Conservation (phyloP, 2,329 filamentous ascomycete genomes). For the Escovopsis sp. region DNA sequence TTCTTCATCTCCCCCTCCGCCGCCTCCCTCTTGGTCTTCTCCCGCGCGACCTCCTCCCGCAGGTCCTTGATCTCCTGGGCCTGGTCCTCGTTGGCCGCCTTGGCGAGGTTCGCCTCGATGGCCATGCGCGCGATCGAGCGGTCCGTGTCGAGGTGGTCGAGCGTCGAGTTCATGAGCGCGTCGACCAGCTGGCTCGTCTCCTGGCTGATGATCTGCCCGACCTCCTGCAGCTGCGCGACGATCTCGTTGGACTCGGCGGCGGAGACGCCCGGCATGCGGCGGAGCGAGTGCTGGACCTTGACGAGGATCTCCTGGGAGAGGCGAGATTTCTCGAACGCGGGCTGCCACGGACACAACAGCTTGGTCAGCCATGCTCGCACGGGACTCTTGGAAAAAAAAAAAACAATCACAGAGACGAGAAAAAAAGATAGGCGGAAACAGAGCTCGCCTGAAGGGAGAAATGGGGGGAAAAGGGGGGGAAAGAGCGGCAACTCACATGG, state of each 20-base stretch:
- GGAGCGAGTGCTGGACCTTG: conserved; percentile 24
- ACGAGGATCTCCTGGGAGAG: conserved; percentile 21
- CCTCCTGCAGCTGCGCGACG: conserved; percentile 20
- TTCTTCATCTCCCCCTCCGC: conserved; percentile 15
- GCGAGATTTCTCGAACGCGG: conserved; percentile 20
- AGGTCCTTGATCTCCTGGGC: conserved; percentile 18
- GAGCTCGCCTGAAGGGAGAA: background rate
- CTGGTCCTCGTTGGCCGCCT: conserved; percentile 20
- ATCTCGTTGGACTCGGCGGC: conserved; percentile 21
- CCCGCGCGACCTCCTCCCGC: conserved; percentile 16
- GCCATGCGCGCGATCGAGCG: conserved; percentile 24
- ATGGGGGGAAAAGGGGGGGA: background rate
- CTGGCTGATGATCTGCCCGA: conserved; percentile 22
- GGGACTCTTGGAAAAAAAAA: too few species aligned
- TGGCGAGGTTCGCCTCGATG: conserved; percentile 22
- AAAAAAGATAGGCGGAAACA: background rate
- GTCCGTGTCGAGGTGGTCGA: conserved; percentile 25
- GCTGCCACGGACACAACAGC: conserved; percentile 10
- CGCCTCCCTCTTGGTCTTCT: conserved; percentile 17
- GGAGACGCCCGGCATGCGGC: conserved; percentile 25
- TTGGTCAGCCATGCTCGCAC: background rate
- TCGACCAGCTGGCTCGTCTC: conserved; percentile 26
- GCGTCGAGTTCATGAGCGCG: conserved; percentile 21
- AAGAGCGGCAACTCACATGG: conserved; percentile 16
- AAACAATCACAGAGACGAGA: background rate